These are phyloP conservation scores for Aspergillus phoenicis DNA, from an alignment of 2,329 filamentous ascomycete species.

Conservation along the genomic window DNA sequence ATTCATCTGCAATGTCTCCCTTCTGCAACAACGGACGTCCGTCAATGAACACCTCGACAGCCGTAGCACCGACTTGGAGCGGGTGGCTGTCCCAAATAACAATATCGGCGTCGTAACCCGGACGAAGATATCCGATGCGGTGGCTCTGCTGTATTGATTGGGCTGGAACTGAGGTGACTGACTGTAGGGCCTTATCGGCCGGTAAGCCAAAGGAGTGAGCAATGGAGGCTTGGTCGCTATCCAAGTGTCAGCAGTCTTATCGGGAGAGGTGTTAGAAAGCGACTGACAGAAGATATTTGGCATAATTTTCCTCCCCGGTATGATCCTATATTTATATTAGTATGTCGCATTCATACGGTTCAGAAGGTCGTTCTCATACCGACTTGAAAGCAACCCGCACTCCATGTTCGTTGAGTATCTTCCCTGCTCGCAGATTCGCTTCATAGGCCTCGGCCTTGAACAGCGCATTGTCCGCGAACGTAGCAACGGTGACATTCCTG, in stretches of 20 bases:
- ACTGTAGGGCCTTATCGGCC: conserved; percentile 61
- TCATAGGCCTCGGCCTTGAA: conserved; percentile 70
- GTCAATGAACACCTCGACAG: conserved; percentile 66
- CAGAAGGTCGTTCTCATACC: conserved; percentile 36
- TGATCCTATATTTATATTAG: conserved; percentile 5
- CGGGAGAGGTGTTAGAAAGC: neutral
- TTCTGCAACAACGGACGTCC: conserved; percentile 36
- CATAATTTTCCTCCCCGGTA: conserved; percentile 6
- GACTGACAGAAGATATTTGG: conserved; percentile 31
- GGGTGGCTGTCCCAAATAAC: conserved; percentile 67
- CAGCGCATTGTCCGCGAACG: conserved; percentile 73
- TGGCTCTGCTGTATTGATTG: conserved; percentile 60
- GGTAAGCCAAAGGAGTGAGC: conserved; percentile 61
- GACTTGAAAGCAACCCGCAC: conserved; percentile 73
- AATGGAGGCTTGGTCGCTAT: conserved; percentile 53
- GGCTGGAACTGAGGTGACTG: conserved; percentile 62
- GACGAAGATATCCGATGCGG: conserved; percentile 63
- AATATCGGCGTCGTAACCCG: conserved; percentile 64
- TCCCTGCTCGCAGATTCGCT: conserved; percentile 67
- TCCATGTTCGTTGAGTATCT: conserved; percentile 65
- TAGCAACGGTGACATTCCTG: conserved; percentile 53
- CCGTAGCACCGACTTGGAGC: conserved; percentile 60
- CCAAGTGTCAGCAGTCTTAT: neutral
- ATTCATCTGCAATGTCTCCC: neutral
- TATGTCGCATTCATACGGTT: too few species aligned